Evolutionary conservation across 768 basidiomycete species (phyloP).

Genomic region (Dioszegia hungarica): DNA sequence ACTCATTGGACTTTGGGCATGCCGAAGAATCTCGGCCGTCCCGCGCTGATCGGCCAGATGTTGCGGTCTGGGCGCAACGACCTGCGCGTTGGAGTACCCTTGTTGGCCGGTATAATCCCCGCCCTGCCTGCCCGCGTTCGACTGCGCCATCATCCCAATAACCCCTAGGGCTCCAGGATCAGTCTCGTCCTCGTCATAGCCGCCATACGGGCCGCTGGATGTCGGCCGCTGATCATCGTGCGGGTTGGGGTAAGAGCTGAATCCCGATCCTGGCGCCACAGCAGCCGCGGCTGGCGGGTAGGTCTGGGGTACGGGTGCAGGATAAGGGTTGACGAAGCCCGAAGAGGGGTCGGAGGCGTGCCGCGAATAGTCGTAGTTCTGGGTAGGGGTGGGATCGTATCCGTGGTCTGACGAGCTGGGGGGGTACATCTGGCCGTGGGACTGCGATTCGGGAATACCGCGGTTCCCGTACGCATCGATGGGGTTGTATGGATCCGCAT

Average conservation of each 20-base stretch:
- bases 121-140: slow-evolving; percentile 14
- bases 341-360: slow-evolving; percentile 1
- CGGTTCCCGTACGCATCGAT: too few species aligned
- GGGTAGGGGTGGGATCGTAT: slow-evolving; percentile 17
- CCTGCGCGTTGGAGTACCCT: slow-evolving; percentile 10
- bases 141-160: slow-evolving; percentile 5
- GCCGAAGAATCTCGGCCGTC: slow-evolving; percentile 10
- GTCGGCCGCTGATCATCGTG: slow-evolving; percentile 1
- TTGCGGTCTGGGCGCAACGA: slow-evolving; percentile 11
- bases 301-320: slow-evolving; percentile 5
- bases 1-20: slow-evolving; percentile 8
- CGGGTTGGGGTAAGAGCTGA: slow-evolving; percentile 18
- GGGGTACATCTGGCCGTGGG: too few species aligned
- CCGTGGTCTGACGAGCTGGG: too few species aligned
- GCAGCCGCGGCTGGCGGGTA: slow-evolving; percentile 3
- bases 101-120: slow-evolving; percentile 23
- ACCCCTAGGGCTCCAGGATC: slow-evolving; percentile 31
- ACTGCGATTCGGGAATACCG: too few species aligned
- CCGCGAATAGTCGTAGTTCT: neutral
- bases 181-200: slow-evolving; percentile 26
- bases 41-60: slow-evolving; percentile 14
- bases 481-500: slow-evolving; percentile 1
- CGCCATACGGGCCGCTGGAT: slow-evolving; percentile 25
- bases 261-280: neutral
- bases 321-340: neutral